Base-by-base conservation (phyloP, 2,329 filamentous ascomycete genomes). In the Rugonectria rugulosa region DNA sequence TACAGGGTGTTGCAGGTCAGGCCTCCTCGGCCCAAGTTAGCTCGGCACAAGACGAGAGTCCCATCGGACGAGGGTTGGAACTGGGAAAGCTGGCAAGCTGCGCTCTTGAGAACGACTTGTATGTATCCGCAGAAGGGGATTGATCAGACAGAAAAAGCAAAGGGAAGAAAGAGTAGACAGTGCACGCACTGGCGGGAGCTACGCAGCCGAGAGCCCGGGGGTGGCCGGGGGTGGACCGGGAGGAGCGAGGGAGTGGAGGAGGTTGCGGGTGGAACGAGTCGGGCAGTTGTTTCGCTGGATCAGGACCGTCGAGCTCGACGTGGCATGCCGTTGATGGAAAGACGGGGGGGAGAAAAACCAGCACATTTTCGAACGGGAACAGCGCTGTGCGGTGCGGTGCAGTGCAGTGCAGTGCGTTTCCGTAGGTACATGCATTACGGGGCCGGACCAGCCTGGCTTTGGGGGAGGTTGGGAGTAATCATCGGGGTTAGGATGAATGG, bases 291-390 rank as follows among this genome's bases (percentile, higher is more conserved):
- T n/a, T n/a, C n/a, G n/a, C n/a, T 56, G 49, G 50, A 49, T 63
- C 64, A 67, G 64, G n/a, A n/a, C 64, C 46, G 56, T 50, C 61
- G 56, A 42, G 45, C 54, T 65, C 48, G 57, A 67, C 65, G 65
- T 67, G 65, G 65, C 65, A 67, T 57, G 60, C n/a, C 65, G 60
- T 67, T 42, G 53, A 61, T 60, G 60, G 49, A 40, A 24, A 20
- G 50, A 50, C 57, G 27, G 26, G 20, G 19, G 58, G 20, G 26
- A 17, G 26, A 42, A 49, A 40, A 44, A 55, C 20, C 45, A 49
- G 21, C 27, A 24, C n/a, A 38, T 15, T 7, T 24, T n/a, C n/a
- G n/a, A n/a, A n/a, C n/a, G n/a, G n/a, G n/a, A n/a, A n/a, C n/a
- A n/a, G n/a, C n/a, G n/a, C n/a, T n/a, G n/a, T n/a, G n/a, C n/a